Percentiles rank a stretch among this genome's conserved stretches.
phyloP scores from a whole-genome alignment of 2,329 filamentous ascomycete species.

The Pseudopyricularia cyperi region DNA sequence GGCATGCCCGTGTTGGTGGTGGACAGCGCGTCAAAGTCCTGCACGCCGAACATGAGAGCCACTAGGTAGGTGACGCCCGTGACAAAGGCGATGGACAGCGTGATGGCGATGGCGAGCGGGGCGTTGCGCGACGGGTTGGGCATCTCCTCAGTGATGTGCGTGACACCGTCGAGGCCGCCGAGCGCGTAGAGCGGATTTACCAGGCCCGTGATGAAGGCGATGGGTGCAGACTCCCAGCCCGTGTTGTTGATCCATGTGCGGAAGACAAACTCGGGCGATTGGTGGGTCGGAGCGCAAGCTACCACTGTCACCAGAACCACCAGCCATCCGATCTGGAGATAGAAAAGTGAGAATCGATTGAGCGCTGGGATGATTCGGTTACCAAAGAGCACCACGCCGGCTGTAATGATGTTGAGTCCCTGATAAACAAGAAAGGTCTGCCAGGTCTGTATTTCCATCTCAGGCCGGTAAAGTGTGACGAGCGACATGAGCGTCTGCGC shows the following conservation, averaged over 20 bases:
- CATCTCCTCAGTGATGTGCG: slow-evolving; percentile 38
- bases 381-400: slow-evolving; percentile 31
- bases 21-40: slow-evolving; percentile 29
- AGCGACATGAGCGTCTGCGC: slow-evolving; percentile 26
- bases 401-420: slow-evolving; percentile 27
- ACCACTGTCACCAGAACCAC: slow-evolving; percentile 33
- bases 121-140: slow-evolving; percentile 26
- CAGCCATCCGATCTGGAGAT: slow-evolving; percentile 32
- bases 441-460: slow-evolving; percentile 28
- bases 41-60: slow-evolving; percentile 36
- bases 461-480: slow-evolving; percentile 25
- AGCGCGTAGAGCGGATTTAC: slow-evolving; percentile 34
- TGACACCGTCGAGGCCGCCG: slow-evolving; percentile 31
- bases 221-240: slow-evolving; percentile 33
- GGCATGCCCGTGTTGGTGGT: slow-evolving; percentile 27
- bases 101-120: slow-evolving; percentile 25
- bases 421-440: slow-evolving; percentile 33
- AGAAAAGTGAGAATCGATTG: slow-evolving; percentile 30
- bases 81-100: slow-evolving; percentile 32
- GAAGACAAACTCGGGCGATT: slow-evolving; percentile 34
- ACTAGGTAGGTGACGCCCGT: slow-evolving; percentile 36
- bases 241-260: slow-evolving; percentile 38
- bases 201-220: slow-evolving; percentile 36
- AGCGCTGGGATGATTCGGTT: slow-evolving; percentile 28
- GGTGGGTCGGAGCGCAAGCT: slow-evolving; percentile 29